Conservation (phyloP, 306 rosid genomes). For the Cicer cuneatum region DNA sequence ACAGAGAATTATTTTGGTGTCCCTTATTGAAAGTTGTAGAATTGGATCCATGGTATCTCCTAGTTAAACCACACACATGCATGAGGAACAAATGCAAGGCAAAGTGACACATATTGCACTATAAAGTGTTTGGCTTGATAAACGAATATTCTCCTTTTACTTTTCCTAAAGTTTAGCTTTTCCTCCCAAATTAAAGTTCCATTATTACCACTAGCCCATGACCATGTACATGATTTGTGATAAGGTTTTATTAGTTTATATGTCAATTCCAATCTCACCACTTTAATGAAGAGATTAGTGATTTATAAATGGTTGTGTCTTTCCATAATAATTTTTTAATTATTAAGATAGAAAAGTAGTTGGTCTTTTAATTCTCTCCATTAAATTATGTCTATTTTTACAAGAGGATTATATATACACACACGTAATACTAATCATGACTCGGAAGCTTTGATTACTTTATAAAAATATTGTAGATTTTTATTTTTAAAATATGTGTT, state of each 20-base stretch:
- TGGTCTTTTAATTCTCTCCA: too few species aligned
- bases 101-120: conserved; percentile 6
- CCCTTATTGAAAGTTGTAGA: conserved; percentile 39
- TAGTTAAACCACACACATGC: conserved; percentile 46
- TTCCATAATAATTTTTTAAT: too few species aligned
- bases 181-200: conserved; percentile 7
- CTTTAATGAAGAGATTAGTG: neutral
- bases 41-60: conserved; percentile 45
- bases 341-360: too few species aligned
- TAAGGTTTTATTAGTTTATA: conserved; percentile 5
- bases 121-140: neutral
- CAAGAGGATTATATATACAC: too few species aligned
- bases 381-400: too few species aligned
- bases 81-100: conserved; percentile 38
- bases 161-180: conserved; percentile 29
- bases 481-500: too few species aligned
- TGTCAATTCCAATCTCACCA: conserved; percentile 23
- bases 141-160: conserved; percentile 23
- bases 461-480: too few species aligned
- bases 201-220: conserved; percentile 35
- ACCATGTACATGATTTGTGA: neutral
- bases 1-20: conserved; percentile 2
- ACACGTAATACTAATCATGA: too few species aligned
- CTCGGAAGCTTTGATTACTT: too few species aligned
- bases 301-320: too few species aligned